A percentile compares a stretch with the other conserved stretches of the same genome.
Evolutionary conservation across 75 land plant species (phyloP).

Genomic region (Selaginella tamariscina): DNA sequence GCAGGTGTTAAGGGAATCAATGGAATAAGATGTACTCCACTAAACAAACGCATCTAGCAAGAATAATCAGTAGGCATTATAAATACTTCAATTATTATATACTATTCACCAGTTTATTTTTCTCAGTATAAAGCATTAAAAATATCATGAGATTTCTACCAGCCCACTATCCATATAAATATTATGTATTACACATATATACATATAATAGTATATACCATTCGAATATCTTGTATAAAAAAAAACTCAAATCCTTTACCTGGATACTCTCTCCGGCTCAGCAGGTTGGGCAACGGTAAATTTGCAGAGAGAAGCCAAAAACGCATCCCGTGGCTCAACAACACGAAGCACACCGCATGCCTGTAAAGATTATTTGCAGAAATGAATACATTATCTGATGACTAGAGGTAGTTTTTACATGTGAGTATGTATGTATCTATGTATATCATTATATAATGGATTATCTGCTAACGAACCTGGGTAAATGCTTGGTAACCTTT

Average conservation of each 20-base stretch:
- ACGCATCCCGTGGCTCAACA: constrained; percentile 86
- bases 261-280: constrained; percentile 19
- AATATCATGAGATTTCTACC: too few species aligned
- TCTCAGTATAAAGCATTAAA: too few species aligned
- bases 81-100: too few species aligned
- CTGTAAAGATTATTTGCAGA: constrained; percentile 28
- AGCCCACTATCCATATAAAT: too few species aligned
- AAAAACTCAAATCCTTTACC: background rate
- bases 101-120: too few species aligned
- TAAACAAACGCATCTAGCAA: background rate
- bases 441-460: background rate
- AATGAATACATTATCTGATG: background rate
- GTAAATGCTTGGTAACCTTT: constrained; percentile 98
- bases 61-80: background rate
- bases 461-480: constrained; percentile 37
- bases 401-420: too few species aligned
- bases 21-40: background rate
- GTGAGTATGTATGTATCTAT: background rate
- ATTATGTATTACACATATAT: too few species aligned
- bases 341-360: constrained; percentile 92
- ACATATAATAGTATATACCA: too few species aligned
- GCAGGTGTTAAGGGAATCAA: constrained; percentile 35
- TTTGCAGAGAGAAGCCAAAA: constrained; percentile 84
- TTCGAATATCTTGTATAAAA: too few species aligned
- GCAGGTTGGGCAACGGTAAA: constrained; percentile 55